These are phyloP conservation scores for Pythium folliculosum DNA, from an alignment of 352 stramenopile genomes.

Conservation along the genomic window DNA sequence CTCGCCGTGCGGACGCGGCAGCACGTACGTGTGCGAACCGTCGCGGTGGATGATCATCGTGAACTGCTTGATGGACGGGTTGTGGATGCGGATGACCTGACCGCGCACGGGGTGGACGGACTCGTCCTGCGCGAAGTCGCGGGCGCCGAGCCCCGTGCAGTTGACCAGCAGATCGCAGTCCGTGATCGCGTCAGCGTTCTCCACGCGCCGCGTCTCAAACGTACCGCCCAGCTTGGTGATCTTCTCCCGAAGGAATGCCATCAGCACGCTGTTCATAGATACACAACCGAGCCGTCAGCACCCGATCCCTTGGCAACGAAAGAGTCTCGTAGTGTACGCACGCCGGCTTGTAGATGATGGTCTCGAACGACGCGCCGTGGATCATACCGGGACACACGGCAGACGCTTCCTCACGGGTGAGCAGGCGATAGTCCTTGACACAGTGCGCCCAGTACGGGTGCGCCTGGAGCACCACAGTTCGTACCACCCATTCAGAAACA, in stretches of 20 bases:
- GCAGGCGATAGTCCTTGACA: conserved; percentile 54
- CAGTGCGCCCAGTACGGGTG: conserved; percentile 74
- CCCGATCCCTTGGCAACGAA: background rate
- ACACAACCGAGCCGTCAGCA: background rate
- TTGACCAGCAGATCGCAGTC: conserved; percentile 61
- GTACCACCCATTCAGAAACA: background rate
- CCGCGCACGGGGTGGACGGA: conserved; percentile 57
- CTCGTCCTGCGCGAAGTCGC: conserved; percentile 44
- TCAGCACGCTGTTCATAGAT: conserved; percentile 39
- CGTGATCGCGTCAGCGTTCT: conserved; percentile 33
- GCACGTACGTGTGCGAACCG: conserved; percentile 65
- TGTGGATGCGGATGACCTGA: conserved; percentile 39
- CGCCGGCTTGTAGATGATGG: conserved; percentile 68
- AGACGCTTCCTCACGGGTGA: conserved; percentile 41
- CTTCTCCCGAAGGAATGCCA: conserved; percentile 51
- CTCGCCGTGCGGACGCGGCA: conserved; percentile 58
- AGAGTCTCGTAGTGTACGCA: conserved; percentile 13
- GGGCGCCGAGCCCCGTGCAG: conserved; percentile 50
- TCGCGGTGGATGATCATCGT: conserved; percentile 45
- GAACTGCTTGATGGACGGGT: conserved; percentile 55
- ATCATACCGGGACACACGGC: conserved; percentile 40
- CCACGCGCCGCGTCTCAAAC: conserved; percentile 51
- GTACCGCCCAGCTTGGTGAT: conserved; percentile 45
- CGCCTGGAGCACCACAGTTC: conserved; percentile 4
- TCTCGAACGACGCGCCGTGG: conserved; percentile 56